phyloP scores from a whole-genome alignment of 306 rosid genomes.

The Fagus sylvatica region DNA sequence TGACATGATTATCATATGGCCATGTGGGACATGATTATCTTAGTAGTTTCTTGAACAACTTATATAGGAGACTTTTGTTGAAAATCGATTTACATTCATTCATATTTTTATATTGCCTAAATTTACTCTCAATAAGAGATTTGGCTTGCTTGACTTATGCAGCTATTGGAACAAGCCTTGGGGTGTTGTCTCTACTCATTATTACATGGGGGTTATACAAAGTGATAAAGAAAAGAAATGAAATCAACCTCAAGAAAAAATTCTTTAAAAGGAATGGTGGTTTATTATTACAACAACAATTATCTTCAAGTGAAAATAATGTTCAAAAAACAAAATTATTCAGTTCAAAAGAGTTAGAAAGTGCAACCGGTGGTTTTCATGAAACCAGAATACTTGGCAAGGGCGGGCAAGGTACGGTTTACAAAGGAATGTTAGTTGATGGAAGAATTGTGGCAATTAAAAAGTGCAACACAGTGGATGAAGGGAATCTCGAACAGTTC shows the following conservation, averaged over 20 bases:
- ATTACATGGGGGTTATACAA: slow-evolving; percentile 22
- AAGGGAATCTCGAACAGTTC: slow-evolving; percentile 31
- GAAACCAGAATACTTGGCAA: slow-evolving; percentile 35
- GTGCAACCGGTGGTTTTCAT: slow-evolving; percentile 36
- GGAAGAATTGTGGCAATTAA: slow-evolving; percentile 37
- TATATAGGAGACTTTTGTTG: too few species aligned
- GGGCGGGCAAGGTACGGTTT: slow-evolving; percentile 50
- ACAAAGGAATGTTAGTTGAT: slow-evolving; percentile 36
- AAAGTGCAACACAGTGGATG: slow-evolving; percentile 5
- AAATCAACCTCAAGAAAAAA: slow-evolving; percentile 18
- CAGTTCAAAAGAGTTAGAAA: slow-evolving; percentile 30
- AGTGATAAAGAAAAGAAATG: slow-evolving; percentile 1
- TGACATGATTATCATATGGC: too few species aligned
- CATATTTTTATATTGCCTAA: too few species aligned
- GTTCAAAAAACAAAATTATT: slow-evolving; percentile 22
- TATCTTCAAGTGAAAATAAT: slow-evolving; percentile 24
- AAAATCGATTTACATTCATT: too few species aligned
- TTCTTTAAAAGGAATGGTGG: slow-evolving; percentile 45
- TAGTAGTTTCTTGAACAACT: too few species aligned
- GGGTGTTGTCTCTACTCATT: slow-evolving; percentile 26
- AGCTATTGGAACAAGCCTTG: slow-evolving; percentile 17
- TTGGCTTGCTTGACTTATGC: too few species aligned
- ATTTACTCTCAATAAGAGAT: too few species aligned
- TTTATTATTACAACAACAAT: slow-evolving; percentile 25
- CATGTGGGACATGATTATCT: too few species aligned